Base-by-base conservation (phyloP, 306 rosid species). In the Medicago arabica region DNA sequence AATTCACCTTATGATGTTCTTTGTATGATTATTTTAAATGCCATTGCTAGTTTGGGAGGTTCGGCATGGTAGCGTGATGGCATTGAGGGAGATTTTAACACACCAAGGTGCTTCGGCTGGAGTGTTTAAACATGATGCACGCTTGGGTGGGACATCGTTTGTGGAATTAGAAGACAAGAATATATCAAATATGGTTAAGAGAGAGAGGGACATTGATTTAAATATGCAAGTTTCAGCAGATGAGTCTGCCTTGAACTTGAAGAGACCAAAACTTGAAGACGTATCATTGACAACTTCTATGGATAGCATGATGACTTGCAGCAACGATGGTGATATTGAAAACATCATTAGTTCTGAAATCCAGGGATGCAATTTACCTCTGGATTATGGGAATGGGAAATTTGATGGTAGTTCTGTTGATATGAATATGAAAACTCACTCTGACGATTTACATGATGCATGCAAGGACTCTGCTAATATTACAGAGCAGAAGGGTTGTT, bases 61-160 rank as follows among this genome's bases (percentile, higher is more conserved):
- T 38, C 97, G 97, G 44, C 98, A 95, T 88, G 98, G 98, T 38
- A 85, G 97, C 67, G 95, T 95, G 80, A 95, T 95, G 98, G 98
- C 98, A 57, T 64, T 92, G 81, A 95, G 98, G 80, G 98, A 95
- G 80, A 86, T 95, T 84, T 90, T 95, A 77, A 88, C 97, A 4
- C 93, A 95, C 84, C 98, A 95, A 88, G 98, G 98, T 64, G 87
- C 92, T 76, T 87, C 95, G 74, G 97, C 93, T 78, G 98, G 95
- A 38, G 93, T 90, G 72, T 71, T 87, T 65, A 79, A 83, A 81
- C 84, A 87, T 18, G 89, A 92, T 36, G 50, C 87, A 67, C 83
- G 25, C 85, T 17, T 82, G 50, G 87, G 54, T 47, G 75, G 87
- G 78, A 64, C 83, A 57, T 69, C 79, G 40, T 75, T 83, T 65